Evolutionary conservation across 2,329 filamentous ascomycete species (phyloP).

Genomic region (Sporothrix dimorphospora): DNA sequence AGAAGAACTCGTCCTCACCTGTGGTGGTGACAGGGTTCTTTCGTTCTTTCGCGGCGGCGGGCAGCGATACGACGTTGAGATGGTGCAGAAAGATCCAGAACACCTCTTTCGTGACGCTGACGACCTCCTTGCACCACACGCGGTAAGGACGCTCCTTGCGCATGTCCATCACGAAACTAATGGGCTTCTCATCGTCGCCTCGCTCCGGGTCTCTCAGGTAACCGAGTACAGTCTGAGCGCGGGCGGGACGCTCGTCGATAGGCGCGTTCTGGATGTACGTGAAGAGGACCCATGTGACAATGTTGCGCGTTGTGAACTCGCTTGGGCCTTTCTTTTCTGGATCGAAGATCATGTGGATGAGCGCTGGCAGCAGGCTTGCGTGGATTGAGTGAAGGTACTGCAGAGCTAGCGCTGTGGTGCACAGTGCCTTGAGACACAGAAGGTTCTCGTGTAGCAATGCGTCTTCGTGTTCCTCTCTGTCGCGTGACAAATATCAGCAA

Average conservation of each 20-base stretch:
- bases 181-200: conserved; percentile 72
- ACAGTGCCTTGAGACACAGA: conserved; percentile 90
- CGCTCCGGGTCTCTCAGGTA: conserved; percentile 81
- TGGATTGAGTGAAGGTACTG: conserved; percentile 81
- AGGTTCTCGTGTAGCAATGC: conserved; percentile 88
- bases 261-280: conserved; percentile 77
- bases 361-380: conserved; percentile 77
- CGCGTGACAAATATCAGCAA: conserved; percentile 20
- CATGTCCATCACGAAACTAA: conserved; percentile 90
- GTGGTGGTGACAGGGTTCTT: neutral
- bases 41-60: conserved; percentile 37
- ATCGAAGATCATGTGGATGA: conserved; percentile 89
- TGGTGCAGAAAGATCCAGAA: conserved; percentile 99
- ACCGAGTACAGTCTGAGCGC: conserved; percentile 72
- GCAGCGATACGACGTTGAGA: conserved; percentile 79
- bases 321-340: conserved; percentile 98
- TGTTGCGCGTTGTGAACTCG: conserved; percentile 90
- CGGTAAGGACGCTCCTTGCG: conserved; percentile 84
- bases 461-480: conserved; percentile 92
- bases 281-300: conserved; percentile 87
- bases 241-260: conserved; percentile 62
- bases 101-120: conserved; percentile 93
- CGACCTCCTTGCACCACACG: conserved; percentile 90
- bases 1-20: conserved; percentile 5
- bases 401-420: conserved; percentile 85